Conservation (phyloP, 2,329 filamentous ascomycete species). For the Alternaria sp. region DNA sequence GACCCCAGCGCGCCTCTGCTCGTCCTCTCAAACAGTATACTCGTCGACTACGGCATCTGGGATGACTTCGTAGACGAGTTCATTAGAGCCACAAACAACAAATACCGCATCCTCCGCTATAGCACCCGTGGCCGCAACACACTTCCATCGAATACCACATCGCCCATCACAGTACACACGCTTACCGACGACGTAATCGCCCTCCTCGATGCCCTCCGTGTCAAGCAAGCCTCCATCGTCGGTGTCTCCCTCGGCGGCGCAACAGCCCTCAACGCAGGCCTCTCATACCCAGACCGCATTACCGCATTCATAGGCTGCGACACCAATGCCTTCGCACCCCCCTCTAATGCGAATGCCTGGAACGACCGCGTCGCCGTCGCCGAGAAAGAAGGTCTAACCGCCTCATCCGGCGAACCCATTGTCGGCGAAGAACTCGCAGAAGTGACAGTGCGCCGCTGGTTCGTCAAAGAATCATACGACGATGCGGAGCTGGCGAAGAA, state of each 20-base stretch:
- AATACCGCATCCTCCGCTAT: constrained; percentile 78
- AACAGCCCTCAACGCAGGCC: constrained; percentile 74
- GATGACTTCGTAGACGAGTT: constrained; percentile 72
- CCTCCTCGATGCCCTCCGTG: constrained; percentile 72
- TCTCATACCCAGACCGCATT: constrained; percentile 67
- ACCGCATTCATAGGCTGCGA: constrained; percentile 74
- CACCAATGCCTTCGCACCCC: constrained; percentile 75
- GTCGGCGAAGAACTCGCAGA: constrained; percentile 70
- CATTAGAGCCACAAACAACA: constrained; percentile 59
- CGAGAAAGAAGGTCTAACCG: constrained; percentile 57
- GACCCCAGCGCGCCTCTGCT: constrained; percentile 72
- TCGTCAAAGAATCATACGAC: constrained; percentile 66
- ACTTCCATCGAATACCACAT: constrained; percentile 48
- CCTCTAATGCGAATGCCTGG: constrained; percentile 80
- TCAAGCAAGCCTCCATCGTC: constrained; percentile 69
- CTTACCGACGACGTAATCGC: constrained; percentile 71
- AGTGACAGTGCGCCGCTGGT: constrained; percentile 78
- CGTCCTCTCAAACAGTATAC: constrained; percentile 79
- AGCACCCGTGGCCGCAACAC: constrained; percentile 72
- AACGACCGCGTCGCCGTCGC: constrained; percentile 74
- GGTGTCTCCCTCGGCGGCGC: constrained; percentile 85
- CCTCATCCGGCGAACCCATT: constrained; percentile 57
- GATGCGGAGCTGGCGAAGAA: constrained; percentile 54
- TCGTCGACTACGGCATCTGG: constrained; percentile 83
- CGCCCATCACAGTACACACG: constrained; percentile 64